These are phyloP conservation scores for Trichoderma sp. DNA, from an alignment of 2,329 filamentous ascomycete species.

Conservation along the genomic window DNA sequence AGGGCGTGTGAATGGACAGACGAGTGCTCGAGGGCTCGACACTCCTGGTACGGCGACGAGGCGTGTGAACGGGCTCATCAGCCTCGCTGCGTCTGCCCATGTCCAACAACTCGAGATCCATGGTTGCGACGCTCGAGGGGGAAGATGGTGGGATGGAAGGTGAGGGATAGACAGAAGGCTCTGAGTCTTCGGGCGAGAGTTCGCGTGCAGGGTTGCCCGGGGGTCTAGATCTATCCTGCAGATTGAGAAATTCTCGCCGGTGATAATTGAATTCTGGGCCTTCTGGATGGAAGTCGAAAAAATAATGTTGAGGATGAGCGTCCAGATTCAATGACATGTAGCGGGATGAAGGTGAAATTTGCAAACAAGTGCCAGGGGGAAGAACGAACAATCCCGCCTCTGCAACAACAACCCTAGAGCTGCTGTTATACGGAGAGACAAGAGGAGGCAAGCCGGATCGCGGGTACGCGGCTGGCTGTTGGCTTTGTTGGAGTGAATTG, in stretches of 20 bases:
- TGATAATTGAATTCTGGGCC: background rate
- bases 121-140: background rate
- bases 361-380: background rate
- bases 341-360: background rate
- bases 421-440: background rate
- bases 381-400: background rate
- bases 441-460: background rate
- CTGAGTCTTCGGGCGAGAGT: background rate
- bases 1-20: conserved; percentile 43
- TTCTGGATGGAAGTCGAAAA: background rate
- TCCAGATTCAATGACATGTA: background rate
- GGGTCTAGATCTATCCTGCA: background rate
- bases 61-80: conserved; percentile 24
- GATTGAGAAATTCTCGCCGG: background rate
- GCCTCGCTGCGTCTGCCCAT: background rate
- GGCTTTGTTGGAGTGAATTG: background rate
- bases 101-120: conserved; percentile 4
- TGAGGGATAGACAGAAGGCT: background rate
- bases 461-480: background rate
- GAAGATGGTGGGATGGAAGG: background rate
- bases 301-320: background rate
- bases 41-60: conserved; percentile 29
- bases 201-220: background rate
- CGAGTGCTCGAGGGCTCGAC: conserved; percentile 40
- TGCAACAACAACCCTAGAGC: background rate